Percentiles rank a stretch among this genome's conserved stretches.
phyloP scores from a whole-genome alignment of 768 basidiomycete species.

The Macrolepiota fuliginosa region DNA sequence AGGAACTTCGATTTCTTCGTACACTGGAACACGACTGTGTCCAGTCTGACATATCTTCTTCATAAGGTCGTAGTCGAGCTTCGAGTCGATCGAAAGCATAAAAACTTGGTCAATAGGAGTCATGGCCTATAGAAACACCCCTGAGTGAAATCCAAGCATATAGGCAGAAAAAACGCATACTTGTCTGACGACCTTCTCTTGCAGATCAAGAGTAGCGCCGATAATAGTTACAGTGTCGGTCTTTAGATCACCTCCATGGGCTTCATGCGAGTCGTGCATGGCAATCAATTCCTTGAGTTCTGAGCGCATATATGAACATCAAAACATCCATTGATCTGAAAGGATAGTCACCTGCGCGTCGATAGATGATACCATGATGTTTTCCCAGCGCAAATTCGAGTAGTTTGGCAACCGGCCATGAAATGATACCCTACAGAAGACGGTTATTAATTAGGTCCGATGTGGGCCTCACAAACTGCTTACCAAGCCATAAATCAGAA shows the following conservation, averaged over 20 bases:
- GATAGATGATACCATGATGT: constrained; percentile 85
- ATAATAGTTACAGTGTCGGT: constrained; percentile 88
- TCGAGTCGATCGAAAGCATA: constrained; percentile 85
- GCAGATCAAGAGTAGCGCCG: constrained; percentile 84
- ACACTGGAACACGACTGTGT: constrained; percentile 83
- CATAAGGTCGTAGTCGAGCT: constrained; percentile 77
- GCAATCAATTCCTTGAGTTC: constrained; percentile 91
- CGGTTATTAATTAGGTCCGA: not conserved
- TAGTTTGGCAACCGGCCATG: constrained; percentile 86
- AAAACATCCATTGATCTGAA: not conserved
- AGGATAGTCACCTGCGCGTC: constrained; percentile 13
- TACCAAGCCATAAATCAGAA: constrained; percentile 70
- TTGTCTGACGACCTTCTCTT: constrained; percentile 80
- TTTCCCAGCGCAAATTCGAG: constrained; percentile 75
- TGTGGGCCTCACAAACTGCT: constrained; percentile 16
- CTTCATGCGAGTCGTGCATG: constrained; percentile 71
- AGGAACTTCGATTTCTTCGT: constrained; percentile 70
- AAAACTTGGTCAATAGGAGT: constrained; percentile 78
- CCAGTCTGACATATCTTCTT: constrained; percentile 75
- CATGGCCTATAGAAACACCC: constrained; percentile 58
- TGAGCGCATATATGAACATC: constrained; percentile 13
- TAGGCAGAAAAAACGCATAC: constrained; percentile 25
- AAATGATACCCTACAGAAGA: constrained; percentile 54
- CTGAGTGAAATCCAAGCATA: not conserved
- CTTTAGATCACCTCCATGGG: constrained; percentile 83